Evolutionary conservation across 352 stramenopile genomes (phyloP).

Genomic region (Phytophthora sansomeana): DNA sequence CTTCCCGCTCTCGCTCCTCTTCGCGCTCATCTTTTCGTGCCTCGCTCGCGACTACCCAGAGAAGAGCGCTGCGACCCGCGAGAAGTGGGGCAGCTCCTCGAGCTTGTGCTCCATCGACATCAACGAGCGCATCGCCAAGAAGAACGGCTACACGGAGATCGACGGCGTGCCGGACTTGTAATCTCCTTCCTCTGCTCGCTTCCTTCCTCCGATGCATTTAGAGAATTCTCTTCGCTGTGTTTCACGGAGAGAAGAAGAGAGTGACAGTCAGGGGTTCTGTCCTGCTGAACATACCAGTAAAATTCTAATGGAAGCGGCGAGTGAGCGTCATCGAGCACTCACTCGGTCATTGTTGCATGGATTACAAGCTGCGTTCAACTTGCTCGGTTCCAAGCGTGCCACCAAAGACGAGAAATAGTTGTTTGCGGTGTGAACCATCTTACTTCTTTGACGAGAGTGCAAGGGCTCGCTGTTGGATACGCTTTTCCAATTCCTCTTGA

Average conservation of each 20-base stretch:
- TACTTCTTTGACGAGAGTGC: constrained; percentile 30
- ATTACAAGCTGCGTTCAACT: too few species aligned
- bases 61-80: constrained; percentile 34
- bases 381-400: too few species aligned
- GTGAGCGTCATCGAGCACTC: constrained; percentile 2
- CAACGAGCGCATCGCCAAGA: constrained; percentile 39
- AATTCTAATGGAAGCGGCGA: constrained; percentile 15
- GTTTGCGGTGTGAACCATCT: too few species aligned
- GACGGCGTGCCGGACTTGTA: constrained; percentile 28
- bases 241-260: not conserved
- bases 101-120: constrained; percentile 44
- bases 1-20: constrained; percentile 55
- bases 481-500: constrained; percentile 46
- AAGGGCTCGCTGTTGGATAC: constrained; percentile 54
- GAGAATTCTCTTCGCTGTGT: constrained; percentile 17
- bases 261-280: not conserved
- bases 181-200: constrained; percentile 12
- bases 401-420: too few species aligned
- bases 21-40: constrained; percentile 56
- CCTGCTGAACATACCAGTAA: constrained; percentile 9
- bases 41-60: constrained; percentile 47
- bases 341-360: constrained; percentile 54
- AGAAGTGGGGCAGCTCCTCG: constrained; percentile 40
- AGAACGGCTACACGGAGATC: constrained; percentile 36
- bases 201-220: constrained; percentile 16